Evolutionary conservation across 2,329 filamentous ascomycete genomes (phyloP).

Genomic region (Ascochyta viciae-villosae): DNA sequence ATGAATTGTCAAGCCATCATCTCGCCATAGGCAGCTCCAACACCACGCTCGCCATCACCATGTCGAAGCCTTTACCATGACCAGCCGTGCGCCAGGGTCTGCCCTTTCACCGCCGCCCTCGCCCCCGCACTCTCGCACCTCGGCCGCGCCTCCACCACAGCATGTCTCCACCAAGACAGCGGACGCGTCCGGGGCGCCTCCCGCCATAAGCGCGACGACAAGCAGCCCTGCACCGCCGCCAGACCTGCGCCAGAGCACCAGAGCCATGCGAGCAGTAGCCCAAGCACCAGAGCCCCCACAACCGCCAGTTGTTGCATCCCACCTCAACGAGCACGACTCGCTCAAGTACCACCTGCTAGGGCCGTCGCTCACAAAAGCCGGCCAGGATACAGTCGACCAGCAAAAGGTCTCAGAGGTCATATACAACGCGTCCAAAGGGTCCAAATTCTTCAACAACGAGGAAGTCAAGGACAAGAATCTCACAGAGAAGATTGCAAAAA

Average conservation of each 20-base stretch:
- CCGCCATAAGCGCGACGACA: constrained; percentile 22
- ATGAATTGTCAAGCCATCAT: constrained; percentile 19
- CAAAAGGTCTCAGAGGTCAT: constrained; percentile 94
- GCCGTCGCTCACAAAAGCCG: constrained; percentile 90
- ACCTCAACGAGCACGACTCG: constrained; percentile 61
- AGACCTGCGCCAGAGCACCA: constrained; percentile 14
- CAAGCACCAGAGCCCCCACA: constrained; percentile 1
- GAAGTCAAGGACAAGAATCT: constrained; percentile 80
- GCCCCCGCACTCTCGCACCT: constrained; percentile 16
- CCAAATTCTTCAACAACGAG: constrained; percentile 94
- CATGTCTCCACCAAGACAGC: constrained; percentile 22
- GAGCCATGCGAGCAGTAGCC: not conserved
- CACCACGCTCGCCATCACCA: constrained; percentile 11
- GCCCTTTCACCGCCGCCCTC: constrained; percentile 20
- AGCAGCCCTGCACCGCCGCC: constrained; percentile 6
- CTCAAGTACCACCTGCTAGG: constrained; percentile 91
- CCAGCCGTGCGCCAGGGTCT: constrained; percentile 22
- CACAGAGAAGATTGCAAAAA: constrained; percentile 83
- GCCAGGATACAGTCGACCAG: constrained; percentile 93
- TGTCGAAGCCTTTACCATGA: constrained; percentile 36
- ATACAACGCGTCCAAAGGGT: constrained; percentile 94
- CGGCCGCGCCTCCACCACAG: constrained; percentile 3
- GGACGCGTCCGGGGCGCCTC: constrained; percentile 22
- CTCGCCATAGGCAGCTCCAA: constrained; percentile 8
- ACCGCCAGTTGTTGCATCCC: constrained; percentile 20